phyloP scores from a whole-genome alignment of 2,329 filamentous ascomycete genomes.

The Talaromyces marneffei region DNA sequence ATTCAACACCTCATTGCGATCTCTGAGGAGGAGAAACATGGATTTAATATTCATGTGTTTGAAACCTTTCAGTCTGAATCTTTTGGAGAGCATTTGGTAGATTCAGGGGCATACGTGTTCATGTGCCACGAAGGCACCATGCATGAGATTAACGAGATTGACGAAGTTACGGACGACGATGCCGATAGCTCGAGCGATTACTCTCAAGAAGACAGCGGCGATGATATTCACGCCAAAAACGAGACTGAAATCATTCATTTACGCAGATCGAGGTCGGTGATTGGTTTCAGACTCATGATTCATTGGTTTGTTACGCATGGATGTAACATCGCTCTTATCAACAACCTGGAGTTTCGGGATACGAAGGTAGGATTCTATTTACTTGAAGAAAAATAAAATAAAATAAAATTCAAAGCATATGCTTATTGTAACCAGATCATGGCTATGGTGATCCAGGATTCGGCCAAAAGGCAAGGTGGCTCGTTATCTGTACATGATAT shows the following conservation, averaged over 20 bases:
- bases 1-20: slow-evolving; percentile 55
- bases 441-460: neutral
- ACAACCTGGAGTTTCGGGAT: slow-evolving; percentile 58
- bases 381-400: neutral
- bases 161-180: neutral
- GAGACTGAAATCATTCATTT: neutral
- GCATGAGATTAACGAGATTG: neutral
- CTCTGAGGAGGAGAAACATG: slow-evolving; percentile 33
- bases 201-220: neutral
- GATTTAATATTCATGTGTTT: slow-evolving; percentile 14
- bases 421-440: slow-evolving; percentile 2
- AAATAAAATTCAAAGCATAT: neutral
- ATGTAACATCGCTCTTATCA: slow-evolving; percentile 59
- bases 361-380: slow-evolving; percentile 49
- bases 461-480: neutral
- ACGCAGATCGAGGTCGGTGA: neutral
- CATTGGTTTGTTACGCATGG: slow-evolving; percentile 50
- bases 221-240: neutral
- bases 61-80: slow-evolving; percentile 24
- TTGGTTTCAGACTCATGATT: slow-evolving; percentile 44
- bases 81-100: slow-evolving; percentile 53
- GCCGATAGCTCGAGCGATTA: neutral
- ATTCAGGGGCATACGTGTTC: slow-evolving; percentile 58
- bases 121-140: slow-evolving; percentile 59
- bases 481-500: neutral